Percentiles rank a stretch among this genome's conserved stretches.
phyloP scores from a whole-genome alignment of 768 basidiomycete species.

The Lactifluus volemus region DNA sequence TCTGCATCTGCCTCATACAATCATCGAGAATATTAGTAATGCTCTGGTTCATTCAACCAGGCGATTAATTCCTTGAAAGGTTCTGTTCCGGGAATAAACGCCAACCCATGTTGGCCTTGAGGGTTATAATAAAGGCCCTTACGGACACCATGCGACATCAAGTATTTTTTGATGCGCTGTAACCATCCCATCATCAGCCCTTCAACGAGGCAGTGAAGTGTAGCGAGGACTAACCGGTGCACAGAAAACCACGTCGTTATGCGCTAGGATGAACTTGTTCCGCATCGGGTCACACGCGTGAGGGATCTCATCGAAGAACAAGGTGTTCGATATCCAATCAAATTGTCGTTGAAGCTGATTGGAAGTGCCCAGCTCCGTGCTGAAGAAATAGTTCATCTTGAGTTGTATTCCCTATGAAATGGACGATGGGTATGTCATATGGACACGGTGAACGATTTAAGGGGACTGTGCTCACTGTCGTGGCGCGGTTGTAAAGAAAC shows the following conservation, averaged over 20 bases:
- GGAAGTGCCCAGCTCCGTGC: constrained; percentile 79
- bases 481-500: constrained; percentile 69
- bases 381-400: constrained; percentile 81
- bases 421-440: background rate
- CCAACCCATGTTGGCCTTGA: constrained; percentile 52
- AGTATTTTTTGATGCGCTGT: constrained; percentile 66
- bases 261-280: constrained; percentile 73
- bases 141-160: constrained; percentile 63
- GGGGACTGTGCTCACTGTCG: constrained; percentile 39
- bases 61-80: constrained; percentile 49
- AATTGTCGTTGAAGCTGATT: constrained; percentile 79
- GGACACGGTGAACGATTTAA: background rate
- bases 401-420: constrained; percentile 58
- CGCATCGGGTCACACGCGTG: constrained; percentile 58
- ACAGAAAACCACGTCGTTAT: constrained; percentile 70
- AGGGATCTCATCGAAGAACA: constrained; percentile 89
- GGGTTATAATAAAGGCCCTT: constrained; percentile 61
- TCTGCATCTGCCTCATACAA: background rate
- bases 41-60: constrained; percentile 41
- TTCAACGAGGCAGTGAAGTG: background rate
- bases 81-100: constrained; percentile 42
- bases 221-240: constrained; percentile 41
- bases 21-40: background rate
- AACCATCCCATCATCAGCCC: background rate
- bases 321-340: constrained; percentile 78